These are phyloP conservation scores for Harringtonia lauricola DNA, from an alignment of 2,329 filamentous ascomycete species.

Conservation along the genomic window DNA sequence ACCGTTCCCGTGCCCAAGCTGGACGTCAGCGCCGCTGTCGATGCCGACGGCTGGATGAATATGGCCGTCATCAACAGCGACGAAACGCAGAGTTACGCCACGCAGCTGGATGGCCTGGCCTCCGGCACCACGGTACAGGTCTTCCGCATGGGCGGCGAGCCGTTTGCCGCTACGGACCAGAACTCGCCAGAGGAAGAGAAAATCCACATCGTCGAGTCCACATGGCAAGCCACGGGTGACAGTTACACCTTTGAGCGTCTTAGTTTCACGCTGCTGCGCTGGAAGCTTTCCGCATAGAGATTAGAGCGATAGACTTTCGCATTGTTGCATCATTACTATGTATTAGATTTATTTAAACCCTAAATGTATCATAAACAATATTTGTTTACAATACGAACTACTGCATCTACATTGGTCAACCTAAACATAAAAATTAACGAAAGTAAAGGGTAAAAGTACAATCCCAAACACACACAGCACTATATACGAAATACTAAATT, in stretches of 20 bases:
- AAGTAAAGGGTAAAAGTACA: no score
- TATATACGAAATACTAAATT: no score
- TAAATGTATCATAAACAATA: no score
- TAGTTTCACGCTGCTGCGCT: slow-evolving; percentile 3
- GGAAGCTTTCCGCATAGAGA: not conserved
- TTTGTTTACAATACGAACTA: no score
- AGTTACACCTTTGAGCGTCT: slow-evolving; percentile 1
- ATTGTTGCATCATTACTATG: no score
- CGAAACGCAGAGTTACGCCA: not conserved
- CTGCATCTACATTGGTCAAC: no score
- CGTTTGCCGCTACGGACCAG: not conserved
- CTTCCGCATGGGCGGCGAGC: slow-evolving; percentile 1
- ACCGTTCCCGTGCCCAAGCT: slow-evolving; percentile 49
- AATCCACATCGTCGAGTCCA: slow-evolving; percentile 2
- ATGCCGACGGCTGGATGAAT: slow-evolving; percentile 47
- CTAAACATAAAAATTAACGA: no score
- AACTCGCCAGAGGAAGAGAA: slow-evolving; percentile 1
- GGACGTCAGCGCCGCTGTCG: slow-evolving; percentile 52
- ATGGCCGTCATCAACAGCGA: slow-evolving; percentile 59
- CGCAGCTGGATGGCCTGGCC: not conserved
- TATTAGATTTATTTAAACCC: no score
- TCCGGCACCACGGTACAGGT: slow-evolving; percentile 2
- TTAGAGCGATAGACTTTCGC: no score
- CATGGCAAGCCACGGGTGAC: not conserved
- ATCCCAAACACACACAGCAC: no score